Evolutionary conservation across 2,329 filamentous ascomycete species (phyloP), one percentile per base, ranked within the genome.

Genomic region (Penicillium sp.): DNA sequence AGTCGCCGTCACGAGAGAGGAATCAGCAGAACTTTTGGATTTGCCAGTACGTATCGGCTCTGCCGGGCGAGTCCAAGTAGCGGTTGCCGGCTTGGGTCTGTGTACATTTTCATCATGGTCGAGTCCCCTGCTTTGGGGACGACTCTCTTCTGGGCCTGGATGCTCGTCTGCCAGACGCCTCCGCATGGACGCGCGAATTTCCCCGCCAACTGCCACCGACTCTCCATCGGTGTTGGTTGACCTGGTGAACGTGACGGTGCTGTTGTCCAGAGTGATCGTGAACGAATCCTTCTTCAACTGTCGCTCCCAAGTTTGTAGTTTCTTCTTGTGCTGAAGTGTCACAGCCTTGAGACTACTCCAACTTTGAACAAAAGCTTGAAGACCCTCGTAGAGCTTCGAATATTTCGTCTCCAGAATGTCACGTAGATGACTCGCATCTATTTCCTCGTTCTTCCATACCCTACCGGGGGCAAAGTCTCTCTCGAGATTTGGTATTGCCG

Each of bases 271-370:
- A 37, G 58, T 41, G 38, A 65, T 45, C 4, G 62, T 59, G 39
- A 69, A 70, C 29, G 61, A 55, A 43, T 64, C 59, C 8, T 53
- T 53, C 33, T 59, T 45, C 36, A 71, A 49, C 39, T 55, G 61
- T 5, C 49, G 57, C 32, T 63, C 57, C 63, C 65, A 67, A 43
- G 58, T 50, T 5, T 42, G 46, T 9, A 68, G 48, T 42, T 67
- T 70, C 40, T 49, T 58, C 43, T 69, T 70, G 37, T 66, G 61
- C n/a, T 59, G 58, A 42, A 66, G 62, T 4, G 68, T 50, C 27
- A 59, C 62, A 6, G 48, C 49, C 47, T 61, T 66, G 24, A 71
- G 58, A 24, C 56, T 53, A 4, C 47, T 56, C 48, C 59, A 65
- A 3, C 61, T 61, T 18, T 56, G 45, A 5, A 60, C 34, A 18